phyloP scores from a whole-genome alignment of 495 filamentous ascomycete genomes.

The Daldinia bambusicola region DNA sequence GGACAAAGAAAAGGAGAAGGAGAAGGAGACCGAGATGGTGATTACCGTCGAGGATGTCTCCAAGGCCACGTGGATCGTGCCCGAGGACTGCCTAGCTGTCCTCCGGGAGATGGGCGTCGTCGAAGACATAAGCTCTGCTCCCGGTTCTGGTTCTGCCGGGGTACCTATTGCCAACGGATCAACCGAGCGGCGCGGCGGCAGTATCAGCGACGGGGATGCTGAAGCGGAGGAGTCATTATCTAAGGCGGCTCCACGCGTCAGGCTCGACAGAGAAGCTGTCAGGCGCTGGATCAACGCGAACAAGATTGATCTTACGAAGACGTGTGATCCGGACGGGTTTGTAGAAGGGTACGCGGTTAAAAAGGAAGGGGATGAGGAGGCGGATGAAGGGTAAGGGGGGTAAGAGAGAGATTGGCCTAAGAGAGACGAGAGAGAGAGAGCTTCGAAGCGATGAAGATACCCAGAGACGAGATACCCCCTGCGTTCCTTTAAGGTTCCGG shows the following conservation, averaged over 20 bases:
- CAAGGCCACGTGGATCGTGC: conserved; percentile 76
- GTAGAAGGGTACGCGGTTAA: conserved; percentile 59
- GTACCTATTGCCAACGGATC: conserved; percentile 21
- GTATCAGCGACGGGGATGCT: conserved; percentile 36
- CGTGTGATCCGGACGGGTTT: conserved; percentile 69
- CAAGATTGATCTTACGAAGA: conserved; percentile 56
- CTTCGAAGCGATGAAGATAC: neutral
- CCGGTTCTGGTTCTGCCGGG: conserved; percentile 56
- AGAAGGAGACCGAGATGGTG: conserved; percentile 40
- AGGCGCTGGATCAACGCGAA: conserved; percentile 63
- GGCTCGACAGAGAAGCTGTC: conserved; percentile 65
- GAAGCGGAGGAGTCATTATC: conserved; percentile 12
- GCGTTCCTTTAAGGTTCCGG: neutral
- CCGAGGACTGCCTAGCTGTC: conserved; percentile 83
- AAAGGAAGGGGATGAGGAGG: conserved; percentile 43
- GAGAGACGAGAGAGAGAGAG: neutral
- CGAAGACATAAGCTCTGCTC: conserved; percentile 64
- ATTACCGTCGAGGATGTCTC: conserved; percentile 57
- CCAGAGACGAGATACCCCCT: neutral
- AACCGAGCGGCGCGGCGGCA: conserved; percentile 6
- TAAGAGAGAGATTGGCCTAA: neutral
- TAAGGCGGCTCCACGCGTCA: conserved; percentile 51
- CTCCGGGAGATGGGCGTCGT: conserved; percentile 80
- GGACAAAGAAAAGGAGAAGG: neutral
- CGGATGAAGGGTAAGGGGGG: conserved; percentile 31